Base-by-base conservation (phyloP, 192 early-diverging fungal genomes). In the Geranomyces michiganensis region DNA sequence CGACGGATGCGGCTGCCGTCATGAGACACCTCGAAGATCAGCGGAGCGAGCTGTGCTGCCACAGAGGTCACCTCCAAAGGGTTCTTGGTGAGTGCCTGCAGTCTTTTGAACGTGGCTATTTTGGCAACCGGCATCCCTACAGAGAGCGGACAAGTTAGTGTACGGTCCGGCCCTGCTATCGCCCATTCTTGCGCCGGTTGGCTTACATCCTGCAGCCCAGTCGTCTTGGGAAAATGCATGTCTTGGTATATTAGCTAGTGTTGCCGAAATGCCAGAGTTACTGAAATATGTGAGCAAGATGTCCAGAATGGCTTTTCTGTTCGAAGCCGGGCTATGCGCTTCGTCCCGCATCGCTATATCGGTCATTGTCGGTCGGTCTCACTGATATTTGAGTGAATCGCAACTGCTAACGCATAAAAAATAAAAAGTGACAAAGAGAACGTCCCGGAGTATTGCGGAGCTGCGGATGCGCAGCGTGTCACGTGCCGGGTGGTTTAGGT, bases 151-250 rank as follows among this genome's bases (percentile, higher is more conserved):
- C 61, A 62, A 47, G 10, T 19, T 10, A 47, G 46, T 47, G 10
- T n/a, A n/a, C n/a, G n/a, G n/a, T n/a, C n/a, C n/a, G n/a, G n/a
- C n/a, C n/a, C n/a, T n/a, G n/a, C n/a, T n/a, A n/a, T n/a, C n/a
- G n/a, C n/a, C n/a, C n/a, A n/a, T n/a, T n/a, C n/a, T n/a, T n/a
- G n/a, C n/a, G n/a, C n/a, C n/a, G n/a, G n/a, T n/a, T n/a, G n/a
- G 62, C 70, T 33, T 48, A 71, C 70, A 73, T 60, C 72, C 72
- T 47, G 27, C 65, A 17, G n/a, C 33, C 72, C 72, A 73, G 65
- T 73, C 72, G 17, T 58, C 32, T 17, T 65, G 43, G 9, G 72
- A 55, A 24, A 73, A 58, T 0, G 32, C 36, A 24, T 5, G 14
- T 24, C 67, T 65, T 7, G 72, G 62, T 56, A 73, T 67, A 33